These are phyloP conservation scores for Colletotrichum camelliae DNA, from an alignment of 2,329 filamentous ascomycete genomes.

Conservation along the genomic window DNA sequence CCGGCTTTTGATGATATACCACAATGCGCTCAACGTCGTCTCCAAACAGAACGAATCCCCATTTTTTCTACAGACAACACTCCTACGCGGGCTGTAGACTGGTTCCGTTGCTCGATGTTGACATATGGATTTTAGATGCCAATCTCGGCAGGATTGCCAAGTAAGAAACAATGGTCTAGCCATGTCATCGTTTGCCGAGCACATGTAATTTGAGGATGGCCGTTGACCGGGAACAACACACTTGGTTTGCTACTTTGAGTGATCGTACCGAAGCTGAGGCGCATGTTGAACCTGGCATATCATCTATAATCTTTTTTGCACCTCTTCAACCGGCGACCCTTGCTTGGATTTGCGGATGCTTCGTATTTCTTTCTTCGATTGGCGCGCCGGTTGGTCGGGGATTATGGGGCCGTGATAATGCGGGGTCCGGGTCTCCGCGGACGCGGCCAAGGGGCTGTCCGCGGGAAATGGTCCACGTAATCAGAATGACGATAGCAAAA, in stretches of 20 bases:
- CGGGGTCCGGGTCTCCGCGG: background rate
- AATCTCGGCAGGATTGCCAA: background rate
- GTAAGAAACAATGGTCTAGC: fast-evolving
- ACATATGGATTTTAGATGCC: background rate
- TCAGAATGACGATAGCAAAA: background rate
- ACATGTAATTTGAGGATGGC: background rate
- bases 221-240: background rate
- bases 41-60: fast-evolving
- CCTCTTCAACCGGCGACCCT: background rate
- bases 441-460: background rate
- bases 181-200: background rate
- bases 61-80: background rate
- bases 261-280: background rate
- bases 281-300: too few species aligned
- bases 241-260: background rate
- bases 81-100: too few species aligned
- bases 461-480: background rate
- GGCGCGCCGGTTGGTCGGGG: background rate
- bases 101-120: background rate
- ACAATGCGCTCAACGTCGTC: background rate
- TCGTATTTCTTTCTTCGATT: background rate
- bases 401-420: background rate
- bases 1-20: background rate
- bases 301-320: background rate
- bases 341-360: background rate